A percentile compares a stretch with the other conserved stretches of the same genome.
Evolutionary conservation across 345 rosid species (phyloP).

Genomic region (Combretum micranthum): DNA sequence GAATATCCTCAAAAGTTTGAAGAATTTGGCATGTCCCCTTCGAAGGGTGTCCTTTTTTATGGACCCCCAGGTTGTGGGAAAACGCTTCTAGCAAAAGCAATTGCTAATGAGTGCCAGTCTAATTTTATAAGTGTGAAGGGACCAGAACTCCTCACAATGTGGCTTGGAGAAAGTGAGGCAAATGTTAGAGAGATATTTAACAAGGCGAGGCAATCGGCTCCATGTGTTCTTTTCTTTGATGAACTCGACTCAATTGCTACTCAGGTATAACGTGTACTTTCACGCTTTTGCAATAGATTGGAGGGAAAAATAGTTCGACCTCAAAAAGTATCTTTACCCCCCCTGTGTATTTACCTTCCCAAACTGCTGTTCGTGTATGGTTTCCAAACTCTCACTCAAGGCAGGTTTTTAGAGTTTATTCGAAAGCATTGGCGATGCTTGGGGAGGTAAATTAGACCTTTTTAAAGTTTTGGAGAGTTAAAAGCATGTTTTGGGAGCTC

Average conservation of each 20-base stretch:
- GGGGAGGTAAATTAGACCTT: too few species aligned
- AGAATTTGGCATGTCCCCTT: conserved; percentile 94
- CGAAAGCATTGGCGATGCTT: too few species aligned
- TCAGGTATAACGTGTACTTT: conserved; percentile 35
- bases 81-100: conserved; percentile 90
- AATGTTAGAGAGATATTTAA: conserved; percentile 92
- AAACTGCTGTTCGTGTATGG: too few species aligned
- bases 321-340: too few species aligned
- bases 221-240: conserved; percentile 90
- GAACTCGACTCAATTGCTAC: conserved; percentile 96
- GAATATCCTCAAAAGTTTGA: conserved; percentile 97
- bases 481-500: too few species aligned
- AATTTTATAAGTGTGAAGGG: conserved; percentile 93
- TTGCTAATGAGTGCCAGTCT: conserved; percentile 93
- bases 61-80: conserved; percentile 99
- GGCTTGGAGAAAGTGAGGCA: conserved; percentile 98
- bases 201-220: conserved; percentile 94
- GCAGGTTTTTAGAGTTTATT: too few species aligned
- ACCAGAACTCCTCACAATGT: conserved; percentile 92
- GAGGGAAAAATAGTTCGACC: too few species aligned
- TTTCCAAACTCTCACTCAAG: too few species aligned
- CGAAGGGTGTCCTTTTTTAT: conserved; percentile 89
- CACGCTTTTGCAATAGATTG: too few species aligned
- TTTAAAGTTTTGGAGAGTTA: too few species aligned
- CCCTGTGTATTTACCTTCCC: too few species aligned